phyloP scores from a whole-genome alignment of 257 asterid species.

The Nicotiana otophora region DNA sequence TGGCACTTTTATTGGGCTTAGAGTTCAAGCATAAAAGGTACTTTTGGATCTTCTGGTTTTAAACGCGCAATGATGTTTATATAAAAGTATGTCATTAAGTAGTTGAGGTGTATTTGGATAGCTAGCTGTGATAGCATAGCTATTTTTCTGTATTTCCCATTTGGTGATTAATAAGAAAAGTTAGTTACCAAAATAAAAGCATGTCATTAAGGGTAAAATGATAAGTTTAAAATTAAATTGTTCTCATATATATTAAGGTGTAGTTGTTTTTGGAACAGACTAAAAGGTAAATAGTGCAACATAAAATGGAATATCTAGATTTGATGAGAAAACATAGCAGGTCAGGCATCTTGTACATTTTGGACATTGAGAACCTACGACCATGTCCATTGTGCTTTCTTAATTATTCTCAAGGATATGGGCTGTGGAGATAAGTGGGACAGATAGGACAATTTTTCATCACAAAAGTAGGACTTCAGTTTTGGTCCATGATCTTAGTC shows the following conservation, averaged over 20 bases:
- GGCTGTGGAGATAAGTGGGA: background rate
- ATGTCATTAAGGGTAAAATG: too few relatives aligned
- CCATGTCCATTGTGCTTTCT: background rate
- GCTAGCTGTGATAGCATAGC: too few relatives aligned
- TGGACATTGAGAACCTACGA: background rate
- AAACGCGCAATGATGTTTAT: background rate
- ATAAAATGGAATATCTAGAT: background rate
- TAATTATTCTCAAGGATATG: background rate
- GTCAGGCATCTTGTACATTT: background rate
- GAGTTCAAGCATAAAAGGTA: background rate
- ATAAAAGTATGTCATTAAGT: background rate
- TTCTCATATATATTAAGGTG: too few relatives aligned
- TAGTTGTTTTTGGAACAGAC: too few relatives aligned
- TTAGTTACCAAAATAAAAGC: too few relatives aligned
- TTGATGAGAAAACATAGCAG: background rate
- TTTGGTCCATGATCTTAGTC: background rate
- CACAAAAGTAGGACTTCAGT: background rate
- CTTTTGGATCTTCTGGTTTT: background rate
- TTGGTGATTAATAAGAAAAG: too few relatives aligned
- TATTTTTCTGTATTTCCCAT: too few relatives aligned
- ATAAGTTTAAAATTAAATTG: too few relatives aligned
- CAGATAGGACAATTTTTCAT: background rate
- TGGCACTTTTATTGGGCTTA: background rate
- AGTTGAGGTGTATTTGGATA: too few relatives aligned
- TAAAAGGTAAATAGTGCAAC: background rate